A percentile compares a stretch with the other conserved stretches of the same genome.
These are phyloP conservation scores for Macrophomina pseudophaseolina DNA, from an alignment of 2,329 filamentous ascomycete genomes.

Conservation along the genomic window DNA sequence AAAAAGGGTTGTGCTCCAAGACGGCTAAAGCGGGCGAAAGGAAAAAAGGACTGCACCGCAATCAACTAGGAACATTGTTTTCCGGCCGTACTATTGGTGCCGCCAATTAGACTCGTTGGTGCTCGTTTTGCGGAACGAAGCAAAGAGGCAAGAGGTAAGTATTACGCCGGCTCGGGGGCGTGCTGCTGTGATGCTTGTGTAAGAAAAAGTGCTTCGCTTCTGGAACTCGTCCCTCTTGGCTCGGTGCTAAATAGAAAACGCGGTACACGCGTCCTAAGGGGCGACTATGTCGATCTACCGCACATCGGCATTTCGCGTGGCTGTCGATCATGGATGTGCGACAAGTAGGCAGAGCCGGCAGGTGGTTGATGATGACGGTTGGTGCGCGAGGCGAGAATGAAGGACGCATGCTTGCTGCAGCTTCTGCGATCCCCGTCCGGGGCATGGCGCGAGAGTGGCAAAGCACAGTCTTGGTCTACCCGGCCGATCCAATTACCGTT, in stretches of 20 bases:
- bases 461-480: constrained; percentile 18
- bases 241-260: background rate
- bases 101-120: background rate
- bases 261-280: constrained; percentile 13
- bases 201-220: background rate
- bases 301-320: constrained; percentile 20
- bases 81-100: background rate
- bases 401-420: constrained; percentile 4
- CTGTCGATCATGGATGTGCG: constrained; percentile 10
- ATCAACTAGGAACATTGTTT: constrained; percentile 6
- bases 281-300: constrained; percentile 6
- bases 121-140: background rate
- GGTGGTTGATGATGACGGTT: background rate
- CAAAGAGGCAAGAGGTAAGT: background rate
- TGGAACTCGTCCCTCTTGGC: background rate
- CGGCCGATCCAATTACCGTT: constrained; percentile 24
- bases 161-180: background rate
- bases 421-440: constrained; percentile 9
- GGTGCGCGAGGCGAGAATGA: constrained; percentile 3
- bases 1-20: background rate
- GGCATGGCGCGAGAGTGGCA: background rate
- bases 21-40: constrained; percentile 17
- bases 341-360: background rate
- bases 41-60: background rate
- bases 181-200: background rate